These are phyloP conservation scores for Penicillium polonicum DNA, from an alignment of 2,329 filamentous ascomycete species.

Conservation along the genomic window DNA sequence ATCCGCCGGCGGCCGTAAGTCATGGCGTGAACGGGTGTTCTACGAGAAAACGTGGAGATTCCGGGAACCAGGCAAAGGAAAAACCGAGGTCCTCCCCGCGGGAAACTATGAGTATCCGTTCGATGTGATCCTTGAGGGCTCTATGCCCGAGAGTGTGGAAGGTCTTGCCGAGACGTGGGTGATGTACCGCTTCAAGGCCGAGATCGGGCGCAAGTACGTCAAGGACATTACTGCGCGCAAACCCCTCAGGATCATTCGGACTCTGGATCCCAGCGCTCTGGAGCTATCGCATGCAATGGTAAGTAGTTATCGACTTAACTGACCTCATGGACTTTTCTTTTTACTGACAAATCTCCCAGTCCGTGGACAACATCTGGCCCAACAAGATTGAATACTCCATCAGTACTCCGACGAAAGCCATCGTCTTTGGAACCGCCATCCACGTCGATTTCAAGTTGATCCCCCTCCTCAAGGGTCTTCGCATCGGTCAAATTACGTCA, in stretches of 20 bases:
- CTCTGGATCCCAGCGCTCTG: constrained; percentile 70
- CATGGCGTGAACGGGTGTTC: constrained; percentile 51
- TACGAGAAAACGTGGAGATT: constrained; percentile 73
- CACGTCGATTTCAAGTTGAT: constrained; percentile 83
- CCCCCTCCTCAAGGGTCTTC: constrained; percentile 82
- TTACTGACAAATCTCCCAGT: constrained; percentile 39
- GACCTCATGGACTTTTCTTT: neutral
- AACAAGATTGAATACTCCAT: constrained; percentile 98
- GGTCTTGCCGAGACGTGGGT: constrained; percentile 83
- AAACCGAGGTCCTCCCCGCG: constrained; percentile 59
- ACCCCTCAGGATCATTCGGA: constrained; percentile 73
- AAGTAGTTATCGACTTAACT: constrained; percentile 13
- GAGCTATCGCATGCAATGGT: constrained; percentile 84
- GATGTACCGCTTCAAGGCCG: constrained; percentile 87
- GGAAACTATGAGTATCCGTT: constrained; percentile 86
- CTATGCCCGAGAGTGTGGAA: constrained; percentile 79
- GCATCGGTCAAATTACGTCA: constrained; percentile 77
- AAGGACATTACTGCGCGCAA: constrained; percentile 83
- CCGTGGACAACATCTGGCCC: constrained; percentile 95
- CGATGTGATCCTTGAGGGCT: constrained; percentile 68
- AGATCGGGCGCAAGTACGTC: constrained; percentile 83
- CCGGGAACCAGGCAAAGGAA: constrained; percentile 51
- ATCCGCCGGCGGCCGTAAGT: constrained; percentile 37
- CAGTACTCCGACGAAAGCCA: constrained; percentile 86
- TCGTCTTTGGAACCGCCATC: constrained; percentile 87